Percentiles rank a stretch among this genome's conserved stretches.
These are phyloP conservation scores for Viola odorata DNA, from an alignment of 345 rosid species.

Conservation along the genomic window DNA sequence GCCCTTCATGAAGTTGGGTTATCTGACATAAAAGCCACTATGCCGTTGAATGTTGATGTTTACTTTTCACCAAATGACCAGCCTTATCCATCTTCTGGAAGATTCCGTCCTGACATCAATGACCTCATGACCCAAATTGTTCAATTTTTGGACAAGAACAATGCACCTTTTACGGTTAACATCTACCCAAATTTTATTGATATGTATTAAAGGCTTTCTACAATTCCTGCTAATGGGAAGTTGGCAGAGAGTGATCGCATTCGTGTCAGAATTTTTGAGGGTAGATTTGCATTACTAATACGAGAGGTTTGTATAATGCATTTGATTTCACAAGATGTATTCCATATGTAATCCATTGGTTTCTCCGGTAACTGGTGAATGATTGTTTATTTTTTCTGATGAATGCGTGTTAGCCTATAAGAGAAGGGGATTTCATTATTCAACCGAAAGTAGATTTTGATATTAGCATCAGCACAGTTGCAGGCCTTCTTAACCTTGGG, in stretches of 20 bases:
- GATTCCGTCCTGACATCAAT: no score
- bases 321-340: no score
- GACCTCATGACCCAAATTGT: no score
- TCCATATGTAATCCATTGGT: no score
- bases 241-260: constrained; percentile 90
- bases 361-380: constrained; percentile 7
- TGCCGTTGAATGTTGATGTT: no score
- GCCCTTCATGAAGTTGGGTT: no score
- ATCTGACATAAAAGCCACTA: no score
- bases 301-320: constrained; percentile 81
- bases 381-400: constrained; percentile 14
- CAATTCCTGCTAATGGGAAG: constrained; percentile 78
- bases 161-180: no score
- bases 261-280: constrained; percentile 96
- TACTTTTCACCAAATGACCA: no score
- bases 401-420: constrained; percentile 61
- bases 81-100: no score
- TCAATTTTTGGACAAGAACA: no score
- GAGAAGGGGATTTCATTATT: constrained; percentile 98
- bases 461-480: constrained; percentile 93
- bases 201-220: constrained; percentile 81
- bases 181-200: constrained; percentile 60
- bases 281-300: constrained; percentile 94
- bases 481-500: constrained; percentile 99
- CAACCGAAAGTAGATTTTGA: constrained; percentile 99